Evolutionary conservation across 1,139 yeast genomes (phyloP).

Genomic region (Saccharomycopsis hybrid): DNA sequence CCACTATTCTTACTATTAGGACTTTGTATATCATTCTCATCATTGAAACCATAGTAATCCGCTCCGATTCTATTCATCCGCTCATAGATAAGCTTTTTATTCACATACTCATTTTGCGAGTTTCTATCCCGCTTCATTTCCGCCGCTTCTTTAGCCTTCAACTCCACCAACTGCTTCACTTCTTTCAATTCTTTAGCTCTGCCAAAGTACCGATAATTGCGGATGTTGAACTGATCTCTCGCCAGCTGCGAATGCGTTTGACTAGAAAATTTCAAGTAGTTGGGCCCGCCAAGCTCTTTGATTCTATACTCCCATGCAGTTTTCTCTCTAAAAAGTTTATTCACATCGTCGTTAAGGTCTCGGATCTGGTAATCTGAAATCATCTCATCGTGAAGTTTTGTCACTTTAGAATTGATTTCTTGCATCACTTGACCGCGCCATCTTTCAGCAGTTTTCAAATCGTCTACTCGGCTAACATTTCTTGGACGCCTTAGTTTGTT

Average conservation of each 20-base stretch:
- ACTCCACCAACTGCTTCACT: slow-evolving; percentile 47
- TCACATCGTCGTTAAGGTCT: slow-evolving; percentile 71
- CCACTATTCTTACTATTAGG: too few species aligned
- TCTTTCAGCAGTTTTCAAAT: slow-evolving; percentile 63
- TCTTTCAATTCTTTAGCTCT: slow-evolving; percentile 79
- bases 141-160: slow-evolving; percentile 29
- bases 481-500: slow-evolving; percentile 59
- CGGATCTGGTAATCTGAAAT: slow-evolving; percentile 57
- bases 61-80: slow-evolving; percentile 7
- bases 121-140: slow-evolving; percentile 22
- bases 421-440: slow-evolving; percentile 63
- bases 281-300: slow-evolving; percentile 63
- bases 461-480: slow-evolving; percentile 46
- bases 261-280: slow-evolving; percentile 36
- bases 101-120: slow-evolving; percentile 3
- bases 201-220: slow-evolving; percentile 74
- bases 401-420: slow-evolving; percentile 57
- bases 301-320: slow-evolving; percentile 76
- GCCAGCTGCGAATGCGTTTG: slow-evolving; percentile 23
- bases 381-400: slow-evolving; percentile 58
- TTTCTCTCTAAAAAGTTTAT: slow-evolving; percentile 60
- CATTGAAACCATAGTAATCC: slow-evolving; percentile 16
- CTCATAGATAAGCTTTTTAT: slow-evolving; percentile 2
- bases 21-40: not conserved
- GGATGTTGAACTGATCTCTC: slow-evolving; percentile 27